These are phyloP conservation scores for Ogataea methylovora DNA, from an alignment of 805 yeast species.

Conservation along the genomic window DNA sequence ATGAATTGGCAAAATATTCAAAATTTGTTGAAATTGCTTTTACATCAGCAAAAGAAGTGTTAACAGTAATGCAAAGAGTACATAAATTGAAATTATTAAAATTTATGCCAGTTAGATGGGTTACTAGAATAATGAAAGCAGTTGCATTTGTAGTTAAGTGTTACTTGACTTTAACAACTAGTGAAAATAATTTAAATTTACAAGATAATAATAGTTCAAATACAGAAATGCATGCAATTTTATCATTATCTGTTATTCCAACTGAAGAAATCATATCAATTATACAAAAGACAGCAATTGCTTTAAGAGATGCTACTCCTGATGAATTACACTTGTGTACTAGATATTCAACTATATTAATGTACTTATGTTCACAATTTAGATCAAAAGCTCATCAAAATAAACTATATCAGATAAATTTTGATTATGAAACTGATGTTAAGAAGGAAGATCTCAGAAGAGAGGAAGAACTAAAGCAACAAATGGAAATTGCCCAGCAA, in stretches of 20 bases:
- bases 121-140: slow-evolving; percentile 76
- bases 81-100: slow-evolving; percentile 55
- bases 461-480: slow-evolving; percentile 3
- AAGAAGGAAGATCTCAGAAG: slow-evolving; percentile 5
- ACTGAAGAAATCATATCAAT: slow-evolving; percentile 62
- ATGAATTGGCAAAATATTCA: slow-evolving; percentile 66
- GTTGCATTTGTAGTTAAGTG: slow-evolving; percentile 88
- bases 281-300: slow-evolving; percentile 65
- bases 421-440: slow-evolving; percentile 19
- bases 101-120: slow-evolving; percentile 91
- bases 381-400: slow-evolving; percentile 29
- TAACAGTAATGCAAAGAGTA: slow-evolving; percentile 63
- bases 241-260: slow-evolving; percentile 58
- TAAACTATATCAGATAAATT: slow-evolving; percentile 9
- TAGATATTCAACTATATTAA: slow-evolving; percentile 66
- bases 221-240: slow-evolving; percentile 12
- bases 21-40: slow-evolving; percentile 77
- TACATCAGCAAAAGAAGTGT: slow-evolving; percentile 73
- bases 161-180: slow-evolving; percentile 50
- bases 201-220: not conserved
- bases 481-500: not conserved
- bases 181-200: slow-evolving; percentile 2
- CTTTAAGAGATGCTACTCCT: slow-evolving; percentile 75
- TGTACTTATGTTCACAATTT: slow-evolving; percentile 73
- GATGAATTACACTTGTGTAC: slow-evolving; percentile 83